Percentiles rank a stretch among this genome's conserved stretches.
Evolutionary conservation across 345 rosid species (phyloP).

Genomic region (Odontarrhena argentea): DNA sequence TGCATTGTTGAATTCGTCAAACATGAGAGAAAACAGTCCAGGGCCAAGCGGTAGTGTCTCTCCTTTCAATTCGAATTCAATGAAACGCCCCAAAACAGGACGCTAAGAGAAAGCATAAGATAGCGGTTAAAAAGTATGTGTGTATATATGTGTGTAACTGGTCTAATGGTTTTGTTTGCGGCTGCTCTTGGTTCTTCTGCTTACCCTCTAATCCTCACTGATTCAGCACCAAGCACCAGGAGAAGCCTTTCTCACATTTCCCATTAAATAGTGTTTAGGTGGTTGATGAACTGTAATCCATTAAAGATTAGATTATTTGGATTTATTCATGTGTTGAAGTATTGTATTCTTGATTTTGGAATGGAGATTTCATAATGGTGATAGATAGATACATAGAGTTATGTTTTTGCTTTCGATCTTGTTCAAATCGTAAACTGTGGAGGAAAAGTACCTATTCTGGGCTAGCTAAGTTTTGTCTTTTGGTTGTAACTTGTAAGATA

Average conservation of each 20-base stretch:
- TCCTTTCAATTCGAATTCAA: conserved; percentile 91
- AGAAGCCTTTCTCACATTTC: conserved; percentile 17
- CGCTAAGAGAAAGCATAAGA: conserved; percentile 45
- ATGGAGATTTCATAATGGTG: background rate
- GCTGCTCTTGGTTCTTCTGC: conserved; percentile 36
- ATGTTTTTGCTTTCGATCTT: conserved; percentile 4
- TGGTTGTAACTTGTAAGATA: background rate
- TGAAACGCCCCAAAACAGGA: conserved; percentile 97
- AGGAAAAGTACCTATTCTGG: background rate
- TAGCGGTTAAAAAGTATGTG: conserved; percentile 17
- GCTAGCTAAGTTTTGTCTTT: background rate
- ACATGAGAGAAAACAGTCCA: conserved; percentile 92
- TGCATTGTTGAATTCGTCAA: conserved; percentile 78
- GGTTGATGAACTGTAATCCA: conserved; percentile 32
- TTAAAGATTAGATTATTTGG: conserved; percentile 23
- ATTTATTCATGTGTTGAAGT: conserved; percentile 36
- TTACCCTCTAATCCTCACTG: conserved; percentile 32
- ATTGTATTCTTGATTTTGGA: conserved; percentile 13
- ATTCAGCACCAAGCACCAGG: conserved; percentile 35
- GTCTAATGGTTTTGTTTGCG: conserved; percentile 31
- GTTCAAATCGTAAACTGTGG: background rate
- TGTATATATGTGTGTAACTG: conserved; percentile 30
- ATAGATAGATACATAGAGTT: background rate
- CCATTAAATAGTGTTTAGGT: conserved; percentile 15
- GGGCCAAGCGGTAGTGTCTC: conserved; percentile 95